Evolutionary conservation across 2,329 filamentous ascomycete species (phyloP).

Genomic region (Epicoccum nigrum): DNA sequence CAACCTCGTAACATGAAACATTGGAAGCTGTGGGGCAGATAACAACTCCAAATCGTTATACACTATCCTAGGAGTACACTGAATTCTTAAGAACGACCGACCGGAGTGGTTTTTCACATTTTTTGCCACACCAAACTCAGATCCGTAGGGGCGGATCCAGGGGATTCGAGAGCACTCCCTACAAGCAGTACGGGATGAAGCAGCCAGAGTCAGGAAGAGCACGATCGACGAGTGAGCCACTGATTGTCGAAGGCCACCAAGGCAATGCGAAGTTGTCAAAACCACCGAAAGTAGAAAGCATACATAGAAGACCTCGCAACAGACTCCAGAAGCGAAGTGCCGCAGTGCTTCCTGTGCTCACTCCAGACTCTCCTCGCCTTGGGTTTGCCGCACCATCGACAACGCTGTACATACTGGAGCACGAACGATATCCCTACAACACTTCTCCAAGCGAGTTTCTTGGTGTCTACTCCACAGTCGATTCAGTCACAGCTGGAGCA

Average conservation of each 20-base stretch:
- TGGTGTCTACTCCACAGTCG: conserved; percentile 29
- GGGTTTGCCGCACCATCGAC: not conserved
- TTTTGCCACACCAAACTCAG: no score
- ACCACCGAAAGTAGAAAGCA: conserved; percentile 10
- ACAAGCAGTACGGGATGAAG: not conserved
- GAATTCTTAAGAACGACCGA: no score
- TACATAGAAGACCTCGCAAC: conserved; percentile 9
- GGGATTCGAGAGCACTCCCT: not conserved
- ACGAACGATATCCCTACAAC: conserved; percentile 31
- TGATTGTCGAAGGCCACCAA: conserved; percentile 2
- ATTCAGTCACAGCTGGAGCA: conserved; percentile 27
- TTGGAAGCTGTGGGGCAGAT: conserved; percentile 6
- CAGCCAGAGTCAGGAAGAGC: not conserved
- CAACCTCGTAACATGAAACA: conserved; percentile 9
- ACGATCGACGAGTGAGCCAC: not conserved
- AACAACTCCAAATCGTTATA: not conserved
- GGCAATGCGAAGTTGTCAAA: conserved; percentile 15
- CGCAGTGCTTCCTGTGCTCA: not conserved
- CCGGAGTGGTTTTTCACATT: no score
- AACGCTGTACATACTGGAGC: conserved; percentile 25
- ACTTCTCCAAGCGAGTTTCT: conserved; percentile 26
- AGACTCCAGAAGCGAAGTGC: conserved; percentile 11
- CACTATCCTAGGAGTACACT: no score
- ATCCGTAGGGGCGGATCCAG: not conserved
- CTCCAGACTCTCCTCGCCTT: not conserved